Base-by-base conservation (phyloP, 2,329 filamentous ascomycete genomes). In the Endocalyx cinctus region DNA sequence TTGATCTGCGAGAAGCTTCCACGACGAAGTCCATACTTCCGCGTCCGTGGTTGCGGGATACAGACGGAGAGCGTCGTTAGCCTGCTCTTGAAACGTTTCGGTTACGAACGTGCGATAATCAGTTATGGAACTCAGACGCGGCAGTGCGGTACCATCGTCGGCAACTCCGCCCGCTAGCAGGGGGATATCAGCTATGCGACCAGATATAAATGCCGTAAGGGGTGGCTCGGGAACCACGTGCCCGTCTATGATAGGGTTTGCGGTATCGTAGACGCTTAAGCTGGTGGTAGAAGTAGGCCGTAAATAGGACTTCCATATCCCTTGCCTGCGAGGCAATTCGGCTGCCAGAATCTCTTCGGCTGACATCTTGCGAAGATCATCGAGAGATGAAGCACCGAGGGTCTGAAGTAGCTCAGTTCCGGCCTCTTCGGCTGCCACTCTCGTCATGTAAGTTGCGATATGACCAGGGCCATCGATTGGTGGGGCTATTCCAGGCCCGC, bases 251-350 rank as follows among this genome's bases (percentile, higher is more conserved):
- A 42, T 33, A 4, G 39, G 37, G n/a, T 39, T 39, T 2, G 25
- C 16, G 2, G 39, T 37, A 12, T 42, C 39, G 17, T 34, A 39
- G 14, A 39, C 33, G n/a, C 39, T 42, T 6, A 42, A 23, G 25
- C 39, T 42, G 5, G 36, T 42, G 4, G 37, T n/a, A n/a, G n/a
- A 6, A 8, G 5, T 28, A 17, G 29, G 29, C 5, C 36, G 26
- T 7, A 39, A 15, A 30, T 39, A 37, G 11, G 39, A 39, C 22
- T 29, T 39, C 39, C 39, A 42, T 16, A 17, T 12, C 10, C 39
- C 39, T 5, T 42, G n/a, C 2, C 5, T 19, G 13, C 35, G 39
- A 12, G 39, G 25, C 12, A 42, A 16, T 2, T 8, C 14, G 16
- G 16, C 39, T 10, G 33, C 27, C 10, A 42, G 5, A 11, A 42